These are phyloP conservation scores for Paraphaeosphaeria sporulosa DNA, from an alignment of 2,329 filamentous ascomycete genomes.

Conservation along the genomic window DNA sequence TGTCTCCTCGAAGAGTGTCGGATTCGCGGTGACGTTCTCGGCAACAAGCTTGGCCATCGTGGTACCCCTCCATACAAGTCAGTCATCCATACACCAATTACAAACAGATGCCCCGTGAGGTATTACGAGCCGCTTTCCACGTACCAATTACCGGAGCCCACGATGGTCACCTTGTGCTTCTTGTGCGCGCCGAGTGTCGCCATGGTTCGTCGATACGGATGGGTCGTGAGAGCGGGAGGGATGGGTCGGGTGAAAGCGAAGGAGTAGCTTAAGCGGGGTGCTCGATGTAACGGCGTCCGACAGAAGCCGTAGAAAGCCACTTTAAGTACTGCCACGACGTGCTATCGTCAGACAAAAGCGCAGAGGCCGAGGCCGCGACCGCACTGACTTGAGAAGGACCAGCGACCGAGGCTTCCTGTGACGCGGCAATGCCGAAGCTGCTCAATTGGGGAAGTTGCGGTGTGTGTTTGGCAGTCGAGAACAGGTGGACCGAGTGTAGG, in stretches of 20 bases:
- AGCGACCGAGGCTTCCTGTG: slow-evolving; percentile 47
- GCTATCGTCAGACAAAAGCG: slow-evolving; percentile 16
- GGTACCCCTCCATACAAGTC: slow-evolving; percentile 74
- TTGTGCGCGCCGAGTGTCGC: slow-evolving; percentile 62
- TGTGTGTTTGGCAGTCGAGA: slow-evolving; percentile 12
- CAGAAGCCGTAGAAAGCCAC: slow-evolving; percentile 32
- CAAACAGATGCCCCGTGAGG: neutral
- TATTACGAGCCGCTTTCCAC: slow-evolving; percentile 23
- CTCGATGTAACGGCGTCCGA: slow-evolving; percentile 23
- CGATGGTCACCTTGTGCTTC: slow-evolving; percentile 91
- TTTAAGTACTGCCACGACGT: slow-evolving; percentile 28
- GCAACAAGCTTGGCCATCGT: slow-evolving; percentile 97
- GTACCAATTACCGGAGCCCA: slow-evolving; percentile 97
- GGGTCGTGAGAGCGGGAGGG: slow-evolving; percentile 12
- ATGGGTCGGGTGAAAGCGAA: slow-evolving; percentile 1
- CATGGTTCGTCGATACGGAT: slow-evolving; percentile 47
- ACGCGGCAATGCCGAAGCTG: slow-evolving; percentile 37
- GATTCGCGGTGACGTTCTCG: slow-evolving; percentile 83
- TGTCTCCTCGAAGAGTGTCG: slow-evolving; percentile 81
- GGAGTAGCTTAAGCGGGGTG: slow-evolving; percentile 1
- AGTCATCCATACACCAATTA: neutral
- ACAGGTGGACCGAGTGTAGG: slow-evolving; percentile 4
- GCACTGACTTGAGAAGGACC: slow-evolving; percentile 28
- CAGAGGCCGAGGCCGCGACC: slow-evolving; percentile 26
- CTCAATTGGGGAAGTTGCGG: slow-evolving; percentile 10